A percentile compares a stretch with the other conserved stretches of the same genome.
Evolutionary conservation across 176 grass and related monocot genomes (phyloP).

Genomic region (Zea luxurians): DNA sequence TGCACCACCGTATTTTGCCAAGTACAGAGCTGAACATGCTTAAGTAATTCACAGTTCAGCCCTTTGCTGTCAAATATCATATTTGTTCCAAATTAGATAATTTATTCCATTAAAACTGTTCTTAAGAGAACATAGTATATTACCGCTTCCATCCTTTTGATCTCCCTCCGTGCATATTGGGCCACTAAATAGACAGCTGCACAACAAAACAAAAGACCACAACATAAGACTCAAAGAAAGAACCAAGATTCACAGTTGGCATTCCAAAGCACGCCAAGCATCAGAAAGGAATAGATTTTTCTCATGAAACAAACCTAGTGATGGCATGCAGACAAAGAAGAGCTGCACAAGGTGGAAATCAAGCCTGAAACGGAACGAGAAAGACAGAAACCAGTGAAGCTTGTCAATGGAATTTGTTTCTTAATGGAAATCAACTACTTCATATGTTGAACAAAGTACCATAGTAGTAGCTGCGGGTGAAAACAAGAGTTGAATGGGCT

Average conservation of each 20-base stretch:
- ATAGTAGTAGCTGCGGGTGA: background rate
- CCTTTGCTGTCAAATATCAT: constrained; percentile 17
- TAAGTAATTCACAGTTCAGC: background rate
- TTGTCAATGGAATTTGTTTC: constrained; percentile 10
- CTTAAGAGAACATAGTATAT: constrained; percentile 24
- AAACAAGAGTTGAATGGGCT: background rate
- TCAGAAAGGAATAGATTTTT: constrained; percentile 17
- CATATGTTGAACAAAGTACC: background rate
- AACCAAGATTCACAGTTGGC: background rate
- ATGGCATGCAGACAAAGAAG: constrained; percentile 91
- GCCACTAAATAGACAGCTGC: constrained; percentile 88
- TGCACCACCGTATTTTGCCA: background rate
- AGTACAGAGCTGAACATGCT: background rate
- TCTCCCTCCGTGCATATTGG: constrained; percentile 73
- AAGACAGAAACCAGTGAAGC: constrained; percentile 21
- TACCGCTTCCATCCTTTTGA: constrained; percentile 96
- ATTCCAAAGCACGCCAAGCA: background rate
- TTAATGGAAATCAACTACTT: constrained; percentile 7
- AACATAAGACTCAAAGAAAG: constrained; percentile 18
- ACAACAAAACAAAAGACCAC: constrained; percentile 29
- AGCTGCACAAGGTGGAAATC: constrained; percentile 98
- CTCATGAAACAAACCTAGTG: constrained; percentile 61
- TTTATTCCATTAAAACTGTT: constrained; percentile 7
- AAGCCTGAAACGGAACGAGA: constrained; percentile 54
- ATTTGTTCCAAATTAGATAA: background rate